phyloP scores from a whole-genome alignment of 768 basidiomycete species.

The Leucocoprinus sp. region DNA sequence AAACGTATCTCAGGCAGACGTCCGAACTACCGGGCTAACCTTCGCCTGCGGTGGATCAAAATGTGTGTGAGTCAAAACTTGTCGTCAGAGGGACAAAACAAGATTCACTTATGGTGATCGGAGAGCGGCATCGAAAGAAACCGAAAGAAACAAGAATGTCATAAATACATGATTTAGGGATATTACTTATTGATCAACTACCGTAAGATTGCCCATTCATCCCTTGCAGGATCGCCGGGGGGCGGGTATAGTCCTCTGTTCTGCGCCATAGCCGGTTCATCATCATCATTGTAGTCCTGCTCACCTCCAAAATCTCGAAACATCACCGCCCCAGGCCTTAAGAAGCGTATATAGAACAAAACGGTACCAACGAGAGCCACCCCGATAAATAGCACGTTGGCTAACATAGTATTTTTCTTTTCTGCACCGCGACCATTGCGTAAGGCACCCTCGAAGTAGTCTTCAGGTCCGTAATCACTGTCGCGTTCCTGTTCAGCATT shows the following conservation, averaged over 20 bases:
- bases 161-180: conserved; percentile 8
- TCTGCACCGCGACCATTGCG: conserved; percentile 55
- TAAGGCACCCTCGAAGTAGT: conserved; percentile 67
- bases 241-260: conserved; percentile 49
- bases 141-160: conserved; percentile 6
- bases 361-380: conserved; percentile 68
- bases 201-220: conserved; percentile 59
- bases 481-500: conserved; percentile 68
- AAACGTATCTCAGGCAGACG: no score
- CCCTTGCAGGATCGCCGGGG: conserved; percentile 52
- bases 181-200: conserved; percentile 22
- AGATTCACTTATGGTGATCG: no score
- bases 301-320: no score
- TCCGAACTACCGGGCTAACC: no score
- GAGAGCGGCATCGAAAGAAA: no score
- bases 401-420: conserved; percentile 43
- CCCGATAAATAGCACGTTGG: conserved; percentile 71
- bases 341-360: conserved; percentile 73
- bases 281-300: conserved; percentile 30
- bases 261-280: conserved; percentile 5
- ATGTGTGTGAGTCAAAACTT: no score
- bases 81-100: no score
- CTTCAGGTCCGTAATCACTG: conserved; percentile 71
- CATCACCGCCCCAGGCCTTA: no score
- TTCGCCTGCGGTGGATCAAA: no score